These are phyloP conservation scores for Conticribra guillardii DNA, from an alignment of 108 stramenopile species.

Conservation along the genomic window DNA sequence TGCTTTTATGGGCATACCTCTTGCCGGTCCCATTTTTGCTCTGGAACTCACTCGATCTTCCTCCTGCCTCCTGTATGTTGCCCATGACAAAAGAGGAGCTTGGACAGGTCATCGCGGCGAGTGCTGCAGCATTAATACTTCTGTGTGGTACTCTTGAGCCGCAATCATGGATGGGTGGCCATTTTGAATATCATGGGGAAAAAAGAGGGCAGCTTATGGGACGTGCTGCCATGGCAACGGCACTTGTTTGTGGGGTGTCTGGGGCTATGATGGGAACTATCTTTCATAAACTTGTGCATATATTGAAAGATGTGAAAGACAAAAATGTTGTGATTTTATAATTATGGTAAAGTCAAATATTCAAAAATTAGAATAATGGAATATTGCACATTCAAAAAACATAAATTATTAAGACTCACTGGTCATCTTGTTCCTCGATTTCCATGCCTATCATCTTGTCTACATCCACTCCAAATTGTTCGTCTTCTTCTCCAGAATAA, in stretches of 20 bases:
- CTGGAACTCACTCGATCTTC: slow-evolving; percentile 57
- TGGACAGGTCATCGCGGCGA: slow-evolving; percentile 47
- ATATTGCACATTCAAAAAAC: too few species aligned
- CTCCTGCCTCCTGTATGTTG: slow-evolving; percentile 48
- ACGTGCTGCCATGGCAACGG: slow-evolving; percentile 35
- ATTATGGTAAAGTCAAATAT: too few species aligned
- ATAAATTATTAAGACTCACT: too few species aligned
- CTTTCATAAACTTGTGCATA: slow-evolving; percentile 54
- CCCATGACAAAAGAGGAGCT: slow-evolving; percentile 27
- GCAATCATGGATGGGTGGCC: slow-evolving; percentile 47
- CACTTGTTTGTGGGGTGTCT: slow-evolving; percentile 47
- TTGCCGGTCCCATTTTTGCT: slow-evolving; percentile 70
- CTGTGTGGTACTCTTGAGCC: slow-evolving; percentile 42
- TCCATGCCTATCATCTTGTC: too few species aligned
- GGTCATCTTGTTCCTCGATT: too few species aligned
- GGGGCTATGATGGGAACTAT: slow-evolving; percentile 60
- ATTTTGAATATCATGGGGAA: too few species aligned
- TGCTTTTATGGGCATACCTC: slow-evolving; percentile 70
- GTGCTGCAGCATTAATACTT: slow-evolving; percentile 47
- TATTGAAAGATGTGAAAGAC: slow-evolving; percentile 40
- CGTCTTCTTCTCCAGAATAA: too few species aligned
- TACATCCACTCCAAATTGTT: too few species aligned
- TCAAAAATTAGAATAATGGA: too few species aligned
- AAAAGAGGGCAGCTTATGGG: too few species aligned
- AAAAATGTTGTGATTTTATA: too few species aligned